Evolutionary conservation across 179 eudicot genomes (phyloP).

Genomic region (Heliamphora pulchella): DNA sequence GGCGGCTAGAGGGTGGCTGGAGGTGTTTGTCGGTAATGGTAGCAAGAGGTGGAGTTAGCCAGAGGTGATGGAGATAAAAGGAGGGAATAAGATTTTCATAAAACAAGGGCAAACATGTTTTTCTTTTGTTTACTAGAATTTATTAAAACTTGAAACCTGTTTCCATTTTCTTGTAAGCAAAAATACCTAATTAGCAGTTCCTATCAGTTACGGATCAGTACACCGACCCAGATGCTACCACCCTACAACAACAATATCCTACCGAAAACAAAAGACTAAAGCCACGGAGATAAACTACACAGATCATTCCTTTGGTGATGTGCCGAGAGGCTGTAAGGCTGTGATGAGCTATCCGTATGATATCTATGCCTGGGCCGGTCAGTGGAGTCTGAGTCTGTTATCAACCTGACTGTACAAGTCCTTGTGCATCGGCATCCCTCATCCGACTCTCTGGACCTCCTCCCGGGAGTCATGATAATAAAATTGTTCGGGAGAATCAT

Average conservation of each 20-base stretch:
- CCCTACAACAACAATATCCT: not conserved
- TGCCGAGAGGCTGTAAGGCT: not conserved
- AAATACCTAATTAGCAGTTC: no score
- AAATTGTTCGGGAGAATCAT: constrained; percentile 2
- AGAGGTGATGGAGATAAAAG: no score
- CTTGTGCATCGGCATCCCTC: not conserved
- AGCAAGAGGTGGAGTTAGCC: no score
- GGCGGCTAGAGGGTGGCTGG: no score
- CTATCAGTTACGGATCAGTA: no score
- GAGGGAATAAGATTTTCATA: no score
- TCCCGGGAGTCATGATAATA: not conserved
- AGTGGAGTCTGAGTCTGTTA: not conserved
- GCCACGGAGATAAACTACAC: not conserved
- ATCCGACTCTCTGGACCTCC: not conserved
- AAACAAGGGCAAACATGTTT: no score
- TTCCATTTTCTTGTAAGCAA: no score
- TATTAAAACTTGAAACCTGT: no score
- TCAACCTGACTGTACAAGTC: not conserved
- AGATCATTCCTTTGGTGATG: not conserved
- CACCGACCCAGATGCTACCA: not conserved
- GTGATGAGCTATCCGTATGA: not conserved
- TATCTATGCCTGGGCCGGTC: not conserved
- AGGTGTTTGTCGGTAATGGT: no score
- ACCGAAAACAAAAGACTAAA: not conserved
- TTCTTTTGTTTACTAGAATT: no score